Evolutionary conservation across 2,329 filamentous ascomycete genomes (phyloP), one percentile per base, ranked within the genome.

Genomic region (Neofusicoccum parvum): DNA sequence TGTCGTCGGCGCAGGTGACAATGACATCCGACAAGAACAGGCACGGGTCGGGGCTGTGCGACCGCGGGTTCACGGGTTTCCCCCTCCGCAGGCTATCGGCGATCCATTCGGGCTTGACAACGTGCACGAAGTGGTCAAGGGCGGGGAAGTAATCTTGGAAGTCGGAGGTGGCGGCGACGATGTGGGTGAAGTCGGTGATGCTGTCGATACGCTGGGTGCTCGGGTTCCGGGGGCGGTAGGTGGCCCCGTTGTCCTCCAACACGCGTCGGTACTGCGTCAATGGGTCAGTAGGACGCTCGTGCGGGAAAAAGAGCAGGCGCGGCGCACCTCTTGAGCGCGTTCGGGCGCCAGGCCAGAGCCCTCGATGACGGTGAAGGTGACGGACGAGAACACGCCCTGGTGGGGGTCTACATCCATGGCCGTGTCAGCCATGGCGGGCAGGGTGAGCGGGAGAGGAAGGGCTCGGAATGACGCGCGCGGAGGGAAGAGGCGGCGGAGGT

Each of bases 11-110:
- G 73, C 92, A 96, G 37, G 89, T 90, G 17, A 97, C 84, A 34
- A 91, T 86, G 48, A 98, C 90, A 70, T 92, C 89, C 60, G 91
- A 91, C 79, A 99, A 92, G 76, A 97, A 95, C 75, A 97, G 88
- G 66, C 90, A 87, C 1, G 94, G 94, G 72, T 99, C 95, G 1
- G 95, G 95, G 51, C 90, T 97, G 76, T 90, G 96, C 15, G 92
- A 91, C 46, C 94, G 88, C 10, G 94, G 87, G 70, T 92, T 92
- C 39, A 89, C 89, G 63, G 90, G 83, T 74, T 90, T 94, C 65
- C 83, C 83, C 71, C 89, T 90, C 23, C 83, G 77, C 2, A 97
- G 77, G 3, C 91, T 95, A 27, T 84, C 83, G 3, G 86, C 84
- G 53, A 97, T 86, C 94, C 95, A 99, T 65, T 86, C 82, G 3